Percentiles rank a stretch among this genome's conserved stretches.
Evolutionary conservation across 2,329 filamentous ascomycete genomes (phyloP).

Genomic region (Aspergillus jensenii): DNA sequence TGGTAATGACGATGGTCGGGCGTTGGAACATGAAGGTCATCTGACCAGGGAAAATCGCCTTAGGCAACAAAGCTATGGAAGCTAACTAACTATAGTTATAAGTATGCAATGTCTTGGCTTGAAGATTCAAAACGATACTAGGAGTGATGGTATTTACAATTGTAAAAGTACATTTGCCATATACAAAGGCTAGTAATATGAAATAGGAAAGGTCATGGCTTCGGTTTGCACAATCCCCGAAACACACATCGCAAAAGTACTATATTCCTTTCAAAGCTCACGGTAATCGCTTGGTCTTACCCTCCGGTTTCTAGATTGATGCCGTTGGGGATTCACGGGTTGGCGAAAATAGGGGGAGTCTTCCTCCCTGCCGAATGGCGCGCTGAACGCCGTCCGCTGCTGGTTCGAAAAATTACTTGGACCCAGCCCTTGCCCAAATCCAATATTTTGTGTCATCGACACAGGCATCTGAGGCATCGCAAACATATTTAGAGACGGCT

Average conservation of each 20-base stretch:
- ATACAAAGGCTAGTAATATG: background rate
- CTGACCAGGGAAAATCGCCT: background rate
- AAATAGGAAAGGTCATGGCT: background rate
- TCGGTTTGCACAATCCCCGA: background rate
- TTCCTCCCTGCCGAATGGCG: conserved; percentile 63
- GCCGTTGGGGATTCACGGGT: conserved; percentile 90
- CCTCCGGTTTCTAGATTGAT: conserved; percentile 76
- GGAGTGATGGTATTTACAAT: conserved; percentile 3
- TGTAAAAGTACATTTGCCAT: conserved; percentile 3
- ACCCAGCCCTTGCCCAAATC: conserved; percentile 32
- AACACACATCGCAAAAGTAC: background rate
- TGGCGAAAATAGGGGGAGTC: conserved; percentile 94
- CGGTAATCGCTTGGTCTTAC: conserved; percentile 88
- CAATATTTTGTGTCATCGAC: conserved; percentile 30
- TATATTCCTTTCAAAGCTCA: conserved; percentile 58
- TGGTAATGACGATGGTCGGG: background rate
- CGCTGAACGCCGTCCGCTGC: conserved; percentile 54
- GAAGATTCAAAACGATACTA: background rate
- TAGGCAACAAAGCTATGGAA: background rate
- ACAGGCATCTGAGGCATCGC: conserved; percentile 32
- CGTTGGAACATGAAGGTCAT: background rate
- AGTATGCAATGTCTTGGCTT: no score
- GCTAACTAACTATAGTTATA: no score
- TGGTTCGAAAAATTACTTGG: conserved; percentile 57
- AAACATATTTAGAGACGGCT: conserved; percentile 38